Evolutionary conservation across 345 rosid genomes (phyloP).

Genomic region (Raphanus sativus): DNA sequence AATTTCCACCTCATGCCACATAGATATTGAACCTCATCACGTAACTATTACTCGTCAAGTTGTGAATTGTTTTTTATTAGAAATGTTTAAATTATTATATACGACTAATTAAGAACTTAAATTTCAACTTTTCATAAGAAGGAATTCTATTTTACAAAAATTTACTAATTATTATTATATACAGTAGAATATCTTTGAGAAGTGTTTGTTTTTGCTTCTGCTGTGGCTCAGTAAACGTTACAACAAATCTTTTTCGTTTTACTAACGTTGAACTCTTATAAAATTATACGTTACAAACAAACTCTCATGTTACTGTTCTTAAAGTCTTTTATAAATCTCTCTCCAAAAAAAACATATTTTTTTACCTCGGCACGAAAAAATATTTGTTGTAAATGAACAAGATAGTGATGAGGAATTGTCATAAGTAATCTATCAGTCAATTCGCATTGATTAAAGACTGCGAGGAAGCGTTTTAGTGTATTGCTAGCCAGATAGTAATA

Average conservation of each 20-base stretch:
- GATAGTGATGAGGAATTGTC: too few species aligned
- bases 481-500: too few species aligned
- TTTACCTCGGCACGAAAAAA: too few species aligned
- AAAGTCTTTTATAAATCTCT: too few species aligned
- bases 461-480: too few species aligned
- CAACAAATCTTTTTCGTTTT: slow-evolving; percentile 21
- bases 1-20: slow-evolving; percentile 30
- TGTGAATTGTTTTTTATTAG: background rate
- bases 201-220: background rate
- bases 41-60: slow-evolving; percentile 13
- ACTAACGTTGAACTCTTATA: background rate
- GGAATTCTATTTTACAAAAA: background rate
- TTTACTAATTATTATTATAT: too few species aligned
- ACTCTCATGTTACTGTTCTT: background rate
- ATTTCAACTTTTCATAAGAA: background rate
- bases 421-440: too few species aligned
- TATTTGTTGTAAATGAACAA: too few species aligned
- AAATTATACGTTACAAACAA: slow-evolving; percentile 27
- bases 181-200: background rate
- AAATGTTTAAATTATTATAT: too few species aligned
- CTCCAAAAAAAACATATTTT: too few species aligned
- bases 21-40: slow-evolving; percentile 27
- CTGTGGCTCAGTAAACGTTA: slow-evolving; percentile 30
- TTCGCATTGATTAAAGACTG: too few species aligned
- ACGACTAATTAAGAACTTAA: background rate